phyloP scores from a whole-genome alignment of 2,329 filamentous ascomycete genomes.

The Elsinoe perseae region DNA sequence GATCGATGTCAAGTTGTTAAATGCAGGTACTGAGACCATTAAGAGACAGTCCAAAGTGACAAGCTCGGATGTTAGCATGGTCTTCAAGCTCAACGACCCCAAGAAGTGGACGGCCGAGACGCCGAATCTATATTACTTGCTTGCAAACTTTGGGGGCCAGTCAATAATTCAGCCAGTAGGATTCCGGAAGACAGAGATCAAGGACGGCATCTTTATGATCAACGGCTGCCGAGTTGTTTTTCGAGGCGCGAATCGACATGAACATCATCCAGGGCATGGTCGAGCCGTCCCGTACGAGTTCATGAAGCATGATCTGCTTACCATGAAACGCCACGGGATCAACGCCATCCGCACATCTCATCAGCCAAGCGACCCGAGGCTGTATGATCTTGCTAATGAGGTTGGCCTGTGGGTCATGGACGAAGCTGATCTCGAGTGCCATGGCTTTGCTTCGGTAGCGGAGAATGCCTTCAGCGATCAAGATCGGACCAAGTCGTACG shows the following conservation, averaged over 20 bases:
- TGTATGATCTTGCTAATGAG: slow-evolving; percentile 57
- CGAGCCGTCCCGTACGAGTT: slow-evolving; percentile 57
- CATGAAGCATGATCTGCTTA: slow-evolving; percentile 52
- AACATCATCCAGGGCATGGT: slow-evolving; percentile 58
- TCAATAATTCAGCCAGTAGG: slow-evolving; percentile 50
- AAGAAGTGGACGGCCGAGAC: slow-evolving; percentile 63
- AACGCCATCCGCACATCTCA: slow-evolving; percentile 64
- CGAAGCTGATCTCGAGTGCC: slow-evolving; percentile 45
- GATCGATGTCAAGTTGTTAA: slow-evolving; percentile 29
- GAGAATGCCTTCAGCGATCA: slow-evolving; percentile 18
- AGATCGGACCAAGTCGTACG: slow-evolving; percentile 39
- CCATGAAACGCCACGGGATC: slow-evolving; percentile 65
- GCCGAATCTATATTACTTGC: slow-evolving; percentile 52
- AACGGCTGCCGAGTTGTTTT: slow-evolving; percentile 56
- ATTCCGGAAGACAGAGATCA: slow-evolving; percentile 57
- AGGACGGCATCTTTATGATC: slow-evolving; percentile 52
- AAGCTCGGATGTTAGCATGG: slow-evolving; percentile 24
- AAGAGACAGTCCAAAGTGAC: slow-evolving; percentile 20
- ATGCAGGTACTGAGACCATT: slow-evolving; percentile 31
- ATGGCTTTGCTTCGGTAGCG: slow-evolving; percentile 36
- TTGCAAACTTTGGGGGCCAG: slow-evolving; percentile 33
- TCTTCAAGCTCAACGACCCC: slow-evolving; percentile 45
- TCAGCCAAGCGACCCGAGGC: slow-evolving; percentile 54
- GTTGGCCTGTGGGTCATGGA: slow-evolving; percentile 60
- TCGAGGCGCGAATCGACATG: slow-evolving; percentile 60